Percentiles rank a stretch among this genome's conserved stretches.
Conservation (phyloP, 148 eudicot species). For the Chenopodium album region DNA sequence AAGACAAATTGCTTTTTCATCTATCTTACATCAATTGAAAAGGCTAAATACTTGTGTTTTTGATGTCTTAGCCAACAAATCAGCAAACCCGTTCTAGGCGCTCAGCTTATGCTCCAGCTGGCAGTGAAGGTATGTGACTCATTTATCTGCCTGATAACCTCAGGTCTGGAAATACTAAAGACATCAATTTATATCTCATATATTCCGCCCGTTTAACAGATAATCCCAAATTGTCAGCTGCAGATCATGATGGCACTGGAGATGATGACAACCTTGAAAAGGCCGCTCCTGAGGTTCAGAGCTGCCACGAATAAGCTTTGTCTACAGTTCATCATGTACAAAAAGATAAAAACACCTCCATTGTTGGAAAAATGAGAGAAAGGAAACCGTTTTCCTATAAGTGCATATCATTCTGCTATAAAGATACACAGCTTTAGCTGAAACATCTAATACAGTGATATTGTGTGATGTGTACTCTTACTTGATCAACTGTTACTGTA, state of each 20-base stretch:
- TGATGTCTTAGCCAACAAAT: slow-evolving; percentile 55
- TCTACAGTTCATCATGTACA: slow-evolving; percentile 1
- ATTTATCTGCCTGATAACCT: background rate
- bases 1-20: background rate
- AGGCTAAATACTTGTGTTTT: slow-evolving; percentile 4
- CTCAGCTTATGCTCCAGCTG: slow-evolving; percentile 56
- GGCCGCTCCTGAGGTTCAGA: slow-evolving; percentile 18
- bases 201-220: slow-evolving; percentile 3
- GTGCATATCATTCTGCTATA: slow-evolving; percentile 12
- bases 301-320: slow-evolving; percentile 10
- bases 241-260: slow-evolving; percentile 29
- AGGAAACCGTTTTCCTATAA: slow-evolving; percentile 4
- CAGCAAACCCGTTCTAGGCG: slow-evolving; percentile 57
- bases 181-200: background rate
- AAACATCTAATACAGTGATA: background rate
- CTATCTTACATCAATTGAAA: background rate
- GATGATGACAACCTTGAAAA: slow-evolving; percentile 29
- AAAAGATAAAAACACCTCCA: background rate
- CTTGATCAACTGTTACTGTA: background rate
- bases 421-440: slow-evolving; percentile 14
- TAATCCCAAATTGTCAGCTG: background rate
- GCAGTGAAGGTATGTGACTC: slow-evolving; percentile 45
- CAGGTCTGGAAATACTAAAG: background rate
- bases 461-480: slow-evolving; percentile 7
- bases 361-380: slow-evolving; percentile 4